Evolutionary conservation across 108 stramenopile genomes (phyloP).

Genomic region (Nitzschia palea): DNA sequence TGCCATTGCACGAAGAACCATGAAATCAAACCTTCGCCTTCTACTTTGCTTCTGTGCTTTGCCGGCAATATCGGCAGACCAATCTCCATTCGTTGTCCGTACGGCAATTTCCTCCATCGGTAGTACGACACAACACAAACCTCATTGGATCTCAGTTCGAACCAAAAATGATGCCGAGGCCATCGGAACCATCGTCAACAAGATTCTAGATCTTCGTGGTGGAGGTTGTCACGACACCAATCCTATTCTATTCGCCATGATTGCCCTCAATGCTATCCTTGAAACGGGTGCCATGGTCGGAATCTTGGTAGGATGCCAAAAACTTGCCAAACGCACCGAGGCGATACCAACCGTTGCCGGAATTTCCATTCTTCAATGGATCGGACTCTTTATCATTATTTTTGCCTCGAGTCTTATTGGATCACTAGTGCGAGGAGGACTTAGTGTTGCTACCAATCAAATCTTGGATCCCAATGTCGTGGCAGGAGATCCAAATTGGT

Average conservation of each 20-base stretch:
- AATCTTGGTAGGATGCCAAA: not conserved
- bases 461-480: constrained; percentile 40
- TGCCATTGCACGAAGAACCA: too few relatives aligned
- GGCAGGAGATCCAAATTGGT: constrained; percentile 60
- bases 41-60: too few relatives aligned
- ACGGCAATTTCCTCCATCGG: too few relatives aligned
- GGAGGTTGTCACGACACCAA: not conserved
- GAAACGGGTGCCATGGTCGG: constrained; percentile 20
- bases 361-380: constrained; percentile 12
- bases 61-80: too few relatives aligned
- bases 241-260: constrained; percentile 14
- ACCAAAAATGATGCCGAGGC: too few relatives aligned
- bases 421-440: constrained; percentile 37
- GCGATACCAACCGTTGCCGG: not conserved
- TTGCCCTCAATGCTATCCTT: not conserved
- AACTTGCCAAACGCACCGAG: not conserved
- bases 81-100: constrained; percentile 16
- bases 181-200: too few relatives aligned
- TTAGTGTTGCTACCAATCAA: constrained; percentile 56
- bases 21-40: too few relatives aligned
- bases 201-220: not conserved
- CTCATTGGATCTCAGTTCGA: too few relatives aligned
- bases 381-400: constrained; percentile 25
- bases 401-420: constrained; percentile 47
- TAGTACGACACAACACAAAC: too few relatives aligned